Conservation (phyloP, 2,329 filamentous ascomycete genomes). For the Penicillium crustosum region DNA sequence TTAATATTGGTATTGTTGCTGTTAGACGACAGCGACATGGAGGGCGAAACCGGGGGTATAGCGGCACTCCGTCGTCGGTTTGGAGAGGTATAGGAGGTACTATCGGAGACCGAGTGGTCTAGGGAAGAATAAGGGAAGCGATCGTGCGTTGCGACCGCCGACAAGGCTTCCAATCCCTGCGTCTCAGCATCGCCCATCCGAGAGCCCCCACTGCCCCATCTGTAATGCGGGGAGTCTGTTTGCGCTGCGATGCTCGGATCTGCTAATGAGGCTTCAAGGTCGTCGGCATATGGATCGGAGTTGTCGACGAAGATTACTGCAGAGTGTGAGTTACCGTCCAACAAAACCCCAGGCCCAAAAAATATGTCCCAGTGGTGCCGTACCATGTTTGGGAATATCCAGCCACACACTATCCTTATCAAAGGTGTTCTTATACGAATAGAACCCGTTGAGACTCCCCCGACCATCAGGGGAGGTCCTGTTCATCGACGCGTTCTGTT, state of each 20-base stretch:
- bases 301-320: constrained; percentile 63
- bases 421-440: constrained; percentile 67
- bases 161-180: constrained; percentile 56
- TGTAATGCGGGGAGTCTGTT: constrained; percentile 30
- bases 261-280: constrained; percentile 39
- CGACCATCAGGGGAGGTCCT: constrained; percentile 41
- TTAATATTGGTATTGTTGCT: constrained; percentile 50
- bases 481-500: constrained; percentile 70
- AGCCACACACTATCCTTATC: constrained; percentile 62
- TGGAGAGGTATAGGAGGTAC: constrained; percentile 32
- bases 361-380: constrained; percentile 9
- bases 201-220: constrained; percentile 34
- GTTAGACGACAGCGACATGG: constrained; percentile 44
- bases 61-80: constrained; percentile 35
- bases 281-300: constrained; percentile 61
- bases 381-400: constrained; percentile 60
- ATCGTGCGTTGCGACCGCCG: constrained; percentile 51
- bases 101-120: constrained; percentile 30
- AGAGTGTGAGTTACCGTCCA: constrained; percentile 1
- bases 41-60: constrained; percentile 42
- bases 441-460: constrained; percentile 59
- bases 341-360: neutral
- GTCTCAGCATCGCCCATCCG: constrained; percentile 39
- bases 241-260: constrained; percentile 34
- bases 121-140: constrained; percentile 33